These are phyloP conservation scores for Aspergillus flavus DNA, from an alignment of 2,329 filamentous ascomycete genomes.

Conservation along the genomic window DNA sequence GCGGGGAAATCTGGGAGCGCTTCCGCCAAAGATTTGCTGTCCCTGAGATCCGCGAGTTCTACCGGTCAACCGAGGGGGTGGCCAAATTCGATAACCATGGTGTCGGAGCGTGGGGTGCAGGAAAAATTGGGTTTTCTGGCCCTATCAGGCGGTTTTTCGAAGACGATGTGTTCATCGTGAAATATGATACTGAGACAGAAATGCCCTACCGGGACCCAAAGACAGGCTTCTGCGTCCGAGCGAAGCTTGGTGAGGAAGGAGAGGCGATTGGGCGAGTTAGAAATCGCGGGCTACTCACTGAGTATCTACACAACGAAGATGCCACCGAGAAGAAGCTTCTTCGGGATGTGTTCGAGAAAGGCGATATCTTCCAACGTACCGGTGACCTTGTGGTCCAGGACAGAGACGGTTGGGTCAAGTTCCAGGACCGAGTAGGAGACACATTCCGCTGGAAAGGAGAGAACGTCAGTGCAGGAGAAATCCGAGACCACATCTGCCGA, in stretches of 20 bases:
- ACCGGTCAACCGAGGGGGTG: slow-evolving; percentile 51
- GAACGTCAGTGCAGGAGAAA: slow-evolving; percentile 51
- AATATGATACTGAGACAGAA: slow-evolving; percentile 45
- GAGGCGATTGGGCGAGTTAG: slow-evolving; percentile 50
- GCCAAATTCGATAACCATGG: slow-evolving; percentile 51
- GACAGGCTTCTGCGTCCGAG: slow-evolving; percentile 48
- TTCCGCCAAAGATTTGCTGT: slow-evolving; percentile 49
- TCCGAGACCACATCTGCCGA: slow-evolving; percentile 47
- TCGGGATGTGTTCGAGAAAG: slow-evolving; percentile 48
- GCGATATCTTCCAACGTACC: slow-evolving; percentile 49
- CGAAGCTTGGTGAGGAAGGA: slow-evolving; percentile 43
- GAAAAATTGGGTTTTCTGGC: slow-evolving; percentile 49
- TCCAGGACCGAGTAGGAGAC: slow-evolving; percentile 48
- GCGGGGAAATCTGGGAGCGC: slow-evolving; percentile 52
- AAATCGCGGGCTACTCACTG: slow-evolving; percentile 41
- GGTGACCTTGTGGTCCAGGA: slow-evolving; percentile 50
- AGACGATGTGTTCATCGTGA: slow-evolving; percentile 47
- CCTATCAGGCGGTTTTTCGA: slow-evolving; percentile 45
- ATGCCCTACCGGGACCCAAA: slow-evolving; percentile 46
- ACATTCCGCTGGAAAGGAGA: slow-evolving; percentile 47
- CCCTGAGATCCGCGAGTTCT: slow-evolving; percentile 52
- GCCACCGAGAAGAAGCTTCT: slow-evolving; percentile 51
- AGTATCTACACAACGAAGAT: slow-evolving; percentile 45
- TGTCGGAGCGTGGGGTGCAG: slow-evolving; percentile 44
- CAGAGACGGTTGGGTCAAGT: slow-evolving; percentile 46